Conservation (phyloP, 768 basidiomycete species). For the Hebeloma cylindrosporum region DNA sequence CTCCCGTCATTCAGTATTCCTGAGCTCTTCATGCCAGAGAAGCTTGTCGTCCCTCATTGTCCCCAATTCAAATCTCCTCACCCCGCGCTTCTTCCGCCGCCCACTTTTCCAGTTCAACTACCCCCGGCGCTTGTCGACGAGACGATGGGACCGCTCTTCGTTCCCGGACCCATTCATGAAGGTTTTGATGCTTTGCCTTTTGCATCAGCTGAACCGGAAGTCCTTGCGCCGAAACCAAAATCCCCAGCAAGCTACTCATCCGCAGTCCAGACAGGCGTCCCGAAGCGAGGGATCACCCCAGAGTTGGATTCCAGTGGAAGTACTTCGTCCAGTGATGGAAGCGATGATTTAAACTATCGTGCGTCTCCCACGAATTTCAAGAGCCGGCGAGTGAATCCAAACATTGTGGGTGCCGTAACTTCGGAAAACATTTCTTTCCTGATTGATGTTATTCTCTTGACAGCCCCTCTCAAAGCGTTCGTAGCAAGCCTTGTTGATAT, state of each 20-base stretch:
- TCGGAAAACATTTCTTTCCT: slow-evolving; percentile 12
- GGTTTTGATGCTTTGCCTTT: slow-evolving; percentile 29
- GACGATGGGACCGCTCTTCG: slow-evolving; percentile 10
- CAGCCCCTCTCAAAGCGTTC: slow-evolving; percentile 64
- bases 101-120: slow-evolving; percentile 4
- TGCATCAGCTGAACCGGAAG: slow-evolving; percentile 23
- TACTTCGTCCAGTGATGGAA: slow-evolving; percentile 46
- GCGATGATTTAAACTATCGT: slow-evolving; percentile 34
- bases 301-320: slow-evolving; percentile 44
- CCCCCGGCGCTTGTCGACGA: slow-evolving; percentile 7
- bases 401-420: slow-evolving; percentile 41
- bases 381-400: slow-evolving; percentile 49
- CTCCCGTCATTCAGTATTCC: slow-evolving; percentile 55
- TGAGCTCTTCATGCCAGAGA: slow-evolving; percentile 60
- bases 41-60: slow-evolving; percentile 35
- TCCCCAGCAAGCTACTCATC: slow-evolving; percentile 44
- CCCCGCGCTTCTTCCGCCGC: slow-evolving; percentile 11
- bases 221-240: slow-evolving; percentile 18
- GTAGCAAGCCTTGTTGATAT: slow-evolving; percentile 27
- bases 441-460: slow-evolving; percentile 20
- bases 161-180: slow-evolving; percentile 16
- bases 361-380: slow-evolving; percentile 34
- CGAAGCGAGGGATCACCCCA: slow-evolving; percentile 32
- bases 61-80: slow-evolving; percentile 11
- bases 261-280: slow-evolving; percentile 30